Evolutionary conservation across 768 basidiomycete genomes (phyloP).

Genomic region (Phaffia australis): DNA sequence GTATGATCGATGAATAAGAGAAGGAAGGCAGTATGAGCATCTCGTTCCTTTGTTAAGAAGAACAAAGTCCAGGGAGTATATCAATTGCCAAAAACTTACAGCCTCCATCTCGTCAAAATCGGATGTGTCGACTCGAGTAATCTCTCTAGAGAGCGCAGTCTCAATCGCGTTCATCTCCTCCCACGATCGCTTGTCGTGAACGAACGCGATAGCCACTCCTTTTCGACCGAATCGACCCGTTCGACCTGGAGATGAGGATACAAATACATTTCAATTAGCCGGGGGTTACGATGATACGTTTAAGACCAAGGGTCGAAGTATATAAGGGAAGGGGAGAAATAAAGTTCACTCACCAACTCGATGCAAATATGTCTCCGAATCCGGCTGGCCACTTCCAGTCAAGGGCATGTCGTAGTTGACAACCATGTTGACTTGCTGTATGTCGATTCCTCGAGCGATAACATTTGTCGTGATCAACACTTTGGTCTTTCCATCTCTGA

Average conservation of each 20-base stretch:
- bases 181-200: conserved; percentile 80
- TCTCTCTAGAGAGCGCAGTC: conserved; percentile 60
- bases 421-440: conserved; percentile 99
- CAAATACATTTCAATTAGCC: neutral
- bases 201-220: conserved; percentile 95
- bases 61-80: too few species aligned
- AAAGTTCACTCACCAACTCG: conserved; percentile 63
- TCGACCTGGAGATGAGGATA: conserved; percentile 50
- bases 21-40: neutral
- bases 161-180: conserved; percentile 83
- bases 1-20: neutral
- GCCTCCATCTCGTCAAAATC: conserved; percentile 91
- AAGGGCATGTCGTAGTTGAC: conserved; percentile 95
- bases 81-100: conserved; percentile 43
- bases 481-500: conserved; percentile 92
- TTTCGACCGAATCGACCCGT: conserved; percentile 96
- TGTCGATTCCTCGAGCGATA: conserved; percentile 95
- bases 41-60: neutral
- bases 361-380: conserved; percentile 95
- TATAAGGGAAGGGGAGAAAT: conserved; percentile 5
- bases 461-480: conserved; percentile 98
- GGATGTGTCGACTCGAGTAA: conserved; percentile 73
- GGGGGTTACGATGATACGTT: neutral
- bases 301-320: conserved; percentile 1
- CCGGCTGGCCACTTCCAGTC: conserved; percentile 52